Percentiles rank a stretch among this genome's conserved stretches.
These are phyloP conservation scores for Viola pubescens DNA, from an alignment of 441 rosid genomes.

Conservation along the genomic window DNA sequence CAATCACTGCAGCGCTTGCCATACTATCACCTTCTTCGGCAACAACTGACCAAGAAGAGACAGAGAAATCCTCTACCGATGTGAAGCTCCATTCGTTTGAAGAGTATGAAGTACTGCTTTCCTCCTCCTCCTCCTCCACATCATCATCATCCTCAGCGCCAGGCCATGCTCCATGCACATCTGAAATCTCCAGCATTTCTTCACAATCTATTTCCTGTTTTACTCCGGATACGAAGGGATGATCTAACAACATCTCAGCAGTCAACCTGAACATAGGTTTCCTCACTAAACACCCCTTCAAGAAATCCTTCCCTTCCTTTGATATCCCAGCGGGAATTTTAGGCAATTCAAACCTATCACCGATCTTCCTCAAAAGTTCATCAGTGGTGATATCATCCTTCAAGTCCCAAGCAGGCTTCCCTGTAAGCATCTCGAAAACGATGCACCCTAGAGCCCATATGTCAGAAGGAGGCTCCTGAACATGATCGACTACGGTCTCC, in stretches of 20 bases:
- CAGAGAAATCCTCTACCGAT: conserved; percentile 3
- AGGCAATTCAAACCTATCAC: conserved; percentile 15
- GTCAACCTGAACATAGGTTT: conserved; percentile 20
- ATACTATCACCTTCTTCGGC: neutral
- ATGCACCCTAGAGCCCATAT: conserved; percentile 31
- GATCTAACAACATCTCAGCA: conserved; percentile 23
- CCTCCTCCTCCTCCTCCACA: neutral
- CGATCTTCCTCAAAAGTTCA: conserved; percentile 10
- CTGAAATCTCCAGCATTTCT: neutral
- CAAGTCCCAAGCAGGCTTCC: conserved; percentile 17
- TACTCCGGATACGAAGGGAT: conserved; percentile 19
- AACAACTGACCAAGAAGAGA: conserved; percentile 3
- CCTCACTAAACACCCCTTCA: conserved; percentile 23
- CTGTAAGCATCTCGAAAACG: conserved; percentile 25
- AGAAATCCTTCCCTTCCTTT: conserved; percentile 23
- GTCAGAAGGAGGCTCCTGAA: conserved; percentile 26
- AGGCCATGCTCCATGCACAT: neutral
- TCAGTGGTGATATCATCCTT: conserved; percentile 1
- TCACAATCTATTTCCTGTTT: neutral
- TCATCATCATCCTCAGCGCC: neutral
- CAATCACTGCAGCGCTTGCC: neutral
- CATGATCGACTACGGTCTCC: conserved; percentile 12
- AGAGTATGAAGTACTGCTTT: neutral
- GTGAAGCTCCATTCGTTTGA: neutral
- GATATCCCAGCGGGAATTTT: conserved; percentile 19